phyloP scores from a whole-genome alignment of 2,329 filamentous ascomycete genomes.

The Coniella lustricola region DNA sequence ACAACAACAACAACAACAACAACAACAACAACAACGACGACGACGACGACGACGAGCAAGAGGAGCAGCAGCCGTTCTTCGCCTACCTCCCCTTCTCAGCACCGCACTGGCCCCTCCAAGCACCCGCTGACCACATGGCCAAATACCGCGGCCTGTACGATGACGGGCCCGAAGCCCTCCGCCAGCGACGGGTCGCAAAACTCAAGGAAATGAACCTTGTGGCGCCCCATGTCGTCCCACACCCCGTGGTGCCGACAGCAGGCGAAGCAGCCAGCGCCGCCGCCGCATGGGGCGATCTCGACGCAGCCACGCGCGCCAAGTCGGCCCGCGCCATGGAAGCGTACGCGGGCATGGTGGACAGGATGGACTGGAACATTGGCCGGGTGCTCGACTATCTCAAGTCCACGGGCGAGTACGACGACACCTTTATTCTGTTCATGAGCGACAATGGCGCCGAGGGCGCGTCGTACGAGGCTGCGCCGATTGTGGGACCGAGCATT shows the following conservation, averaged over 20 bases:
- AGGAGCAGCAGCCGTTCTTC: constrained; percentile 42
- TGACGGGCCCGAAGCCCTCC: constrained; percentile 50
- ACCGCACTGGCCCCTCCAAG: constrained; percentile 58
- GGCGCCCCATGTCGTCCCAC: constrained; percentile 39
- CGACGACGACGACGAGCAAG: constrained; percentile 29
- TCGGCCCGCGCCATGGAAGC: constrained; percentile 52
- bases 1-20: too few relatives aligned
- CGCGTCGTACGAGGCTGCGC: constrained; percentile 18
- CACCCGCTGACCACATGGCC: constrained; percentile 45
- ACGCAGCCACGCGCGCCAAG: constrained; percentile 36
- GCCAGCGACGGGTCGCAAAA: constrained; percentile 42
- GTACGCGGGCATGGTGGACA: constrained; percentile 58
- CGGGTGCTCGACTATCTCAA: constrained; percentile 50
- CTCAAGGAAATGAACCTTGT: constrained; percentile 53
- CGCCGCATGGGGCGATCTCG: constrained; percentile 40
- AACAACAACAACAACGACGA: too few relatives aligned
- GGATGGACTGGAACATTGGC: constrained; percentile 55
- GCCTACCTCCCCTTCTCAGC: constrained; percentile 55
- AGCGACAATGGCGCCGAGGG: constrained; percentile 45
- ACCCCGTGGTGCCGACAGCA: constrained; percentile 43
- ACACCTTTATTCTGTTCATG: constrained; percentile 58
- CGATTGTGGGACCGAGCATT: constrained; percentile 18
- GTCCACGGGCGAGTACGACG: constrained; percentile 50
- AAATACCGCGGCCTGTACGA: constrained; percentile 56
- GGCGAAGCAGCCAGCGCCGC: constrained; percentile 37